Base-by-base conservation (phyloP, 179 eudicot species). In the Carnegiea gigantea region DNA sequence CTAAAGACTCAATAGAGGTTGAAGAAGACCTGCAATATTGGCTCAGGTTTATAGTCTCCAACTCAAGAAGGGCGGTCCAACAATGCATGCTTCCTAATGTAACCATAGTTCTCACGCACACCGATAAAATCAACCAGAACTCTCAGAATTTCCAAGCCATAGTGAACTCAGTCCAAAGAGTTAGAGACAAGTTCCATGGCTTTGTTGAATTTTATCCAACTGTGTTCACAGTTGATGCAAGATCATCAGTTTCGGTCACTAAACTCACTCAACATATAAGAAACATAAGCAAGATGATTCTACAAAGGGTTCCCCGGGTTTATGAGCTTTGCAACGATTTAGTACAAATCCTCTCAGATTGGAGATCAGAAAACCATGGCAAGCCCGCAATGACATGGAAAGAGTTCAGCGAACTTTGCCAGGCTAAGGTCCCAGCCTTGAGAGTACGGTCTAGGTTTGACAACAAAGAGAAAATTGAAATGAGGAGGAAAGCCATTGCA, bases 11-110 rank as follows among this genome's bases (percentile, higher is more conserved):
- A 12, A 24, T 75, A 59, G 98, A 94, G 84, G 79, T 96, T 9
- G 96, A 92, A 90, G 96, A 96, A 84, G 99, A 96, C 80, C 85
- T 96, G 23, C 91, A 90, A 57, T 93, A 94, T 81, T 96, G 99
- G 99, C 97, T 96, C 28, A 90, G 97, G 80, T 94, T 89, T 84
- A 90, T 94, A 54, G 96, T 92, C 70, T 92, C 99, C 70, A 96
- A 94, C 90, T 96, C 98, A 44, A 92, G 76, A 87, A 89, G 90
- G 82, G 94, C 95, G 24, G 92, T 86, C 80, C 92, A 91, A 84
- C 98, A 92, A 80, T 91, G 93, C 82, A 88, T 91, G 90, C 88
- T 94, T 76, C 96, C 99, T 33, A 92, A 90, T 87, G 95, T 92
- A 24, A 91, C 97, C 68, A 80, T 93, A 62, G 93, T 92, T 40